Conservation (phyloP, 441 rosid genomes). For the Pelargonium fulgidum region DNA sequence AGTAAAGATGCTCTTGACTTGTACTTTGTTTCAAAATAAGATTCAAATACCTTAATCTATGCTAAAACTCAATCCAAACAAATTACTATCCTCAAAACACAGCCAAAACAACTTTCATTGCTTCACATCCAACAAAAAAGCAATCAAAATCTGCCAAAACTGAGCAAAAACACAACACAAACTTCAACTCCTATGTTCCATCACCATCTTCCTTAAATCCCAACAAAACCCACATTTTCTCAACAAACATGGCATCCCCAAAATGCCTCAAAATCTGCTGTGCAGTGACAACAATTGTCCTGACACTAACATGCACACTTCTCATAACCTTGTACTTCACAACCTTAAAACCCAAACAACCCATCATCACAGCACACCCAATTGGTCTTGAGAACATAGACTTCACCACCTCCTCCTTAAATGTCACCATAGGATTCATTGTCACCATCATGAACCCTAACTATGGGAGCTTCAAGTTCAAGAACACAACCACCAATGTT, state of each 20-base stretch:
- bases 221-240: too few relatives aligned
- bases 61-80: too few relatives aligned
- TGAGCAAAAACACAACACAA: too few relatives aligned
- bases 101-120: too few relatives aligned
- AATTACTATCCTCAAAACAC: too few relatives aligned
- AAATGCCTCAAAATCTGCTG: conserved; percentile 3
- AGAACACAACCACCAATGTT: conserved; percentile 6
- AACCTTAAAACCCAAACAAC: conserved; percentile 13
- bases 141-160: too few relatives aligned
- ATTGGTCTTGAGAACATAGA: background rate
- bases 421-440: conserved; percentile 9
- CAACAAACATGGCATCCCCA: background rate
- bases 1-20: too few relatives aligned
- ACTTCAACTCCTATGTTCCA: too few relatives aligned
- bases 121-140: too few relatives aligned
- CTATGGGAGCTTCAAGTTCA: conserved; percentile 16
- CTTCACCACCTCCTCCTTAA: background rate
- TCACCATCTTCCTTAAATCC: too few relatives aligned
- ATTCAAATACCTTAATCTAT: too few relatives aligned
- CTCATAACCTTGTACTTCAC: conserved; percentile 8
- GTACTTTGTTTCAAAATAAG: too few relatives aligned
- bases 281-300: background rate
- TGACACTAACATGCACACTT: background rate
- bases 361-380: conserved; percentile 6
- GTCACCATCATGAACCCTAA: conserved; percentile 9